These are phyloP conservation scores for Dactylis glomerata DNA, from an alignment of 176 grass and related monocot species.

Conservation along the genomic window DNA sequence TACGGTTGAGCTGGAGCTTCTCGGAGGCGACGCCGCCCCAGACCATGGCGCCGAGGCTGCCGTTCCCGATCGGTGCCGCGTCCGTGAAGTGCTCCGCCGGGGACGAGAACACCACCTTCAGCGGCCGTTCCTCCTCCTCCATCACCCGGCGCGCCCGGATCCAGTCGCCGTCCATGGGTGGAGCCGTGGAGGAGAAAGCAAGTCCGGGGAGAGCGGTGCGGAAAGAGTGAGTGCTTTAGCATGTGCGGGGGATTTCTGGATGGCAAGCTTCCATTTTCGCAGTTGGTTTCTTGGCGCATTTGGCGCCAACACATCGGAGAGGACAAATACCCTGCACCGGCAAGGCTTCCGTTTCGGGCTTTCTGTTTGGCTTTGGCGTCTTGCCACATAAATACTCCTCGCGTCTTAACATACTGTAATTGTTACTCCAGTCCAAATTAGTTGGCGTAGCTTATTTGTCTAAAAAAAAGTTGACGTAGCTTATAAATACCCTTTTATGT, in stretches of 20 bases:
- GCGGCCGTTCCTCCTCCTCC: slow-evolving; percentile 18
- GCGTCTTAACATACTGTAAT: no score
- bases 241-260: neutral
- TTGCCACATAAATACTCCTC: neutral
- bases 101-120: slow-evolving; percentile 71
- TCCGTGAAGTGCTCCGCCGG: slow-evolving; percentile 72
- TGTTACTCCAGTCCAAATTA: no score
- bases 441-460: no score
- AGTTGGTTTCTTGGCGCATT: neutral
- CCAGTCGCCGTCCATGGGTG: slow-evolving; percentile 30
- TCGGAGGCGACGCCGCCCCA: slow-evolving; percentile 77
- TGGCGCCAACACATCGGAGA: slow-evolving; percentile 15
- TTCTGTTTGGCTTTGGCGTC: neutral
- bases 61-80: slow-evolving; percentile 68
- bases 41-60: slow-evolving; percentile 66
- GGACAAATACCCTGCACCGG: neutral
- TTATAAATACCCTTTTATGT: no score
- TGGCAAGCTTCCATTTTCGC: neutral
- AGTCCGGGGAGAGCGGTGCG: neutral
- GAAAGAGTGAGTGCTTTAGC: neutral
- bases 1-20: slow-evolving; percentile 89
- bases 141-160: slow-evolving; percentile 32
- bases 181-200: neutral
- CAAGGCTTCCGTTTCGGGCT: neutral
- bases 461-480: no score